Base-by-base conservation (phyloP, 169 alveolate species). In the Plasmodium sp. region DNA sequence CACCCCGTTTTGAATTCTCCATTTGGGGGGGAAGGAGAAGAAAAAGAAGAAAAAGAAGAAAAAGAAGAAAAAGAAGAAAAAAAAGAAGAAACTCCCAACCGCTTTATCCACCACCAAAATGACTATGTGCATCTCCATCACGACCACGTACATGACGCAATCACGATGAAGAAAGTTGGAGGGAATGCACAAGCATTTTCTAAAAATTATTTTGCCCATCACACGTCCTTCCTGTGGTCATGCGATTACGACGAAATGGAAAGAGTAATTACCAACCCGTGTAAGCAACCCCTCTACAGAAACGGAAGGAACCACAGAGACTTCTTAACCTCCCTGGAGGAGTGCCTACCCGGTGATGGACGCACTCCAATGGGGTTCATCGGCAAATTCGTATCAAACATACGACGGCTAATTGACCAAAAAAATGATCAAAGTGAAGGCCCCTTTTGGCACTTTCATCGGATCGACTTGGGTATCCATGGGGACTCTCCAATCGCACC, bases 171-270 rank as follows among this genome's bases (percentile, higher is more conserved):
- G 86, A 96, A 96, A 74, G 96, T 96, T 14, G 98, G 97, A 10
- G 98, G 98, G 3, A 96, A 96, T 92, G 96, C 98, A 7, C 97
- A 95, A 80, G 97, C 98, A 4, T 95, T 80, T 88, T 81, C 93
- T 7, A 93, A 82, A 62, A 72, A 94, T 80, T 93, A 96, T 33
- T 96, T 96, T 94, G 97, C 95, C 14, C 97, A 96, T 75, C 98
- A 96, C 86, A 95, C 96, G 22, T 95, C 95, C n/a, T 95, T 95
- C 92, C 80, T 95, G 31, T 96, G 98, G 98, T 27, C 51, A 62
- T 91, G 94, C 14, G 92, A 96, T 56, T 58, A 67, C 27, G 95
- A 95, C 0, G 85, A 83, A 34, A 96, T 96, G 84, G 83, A 94
- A n/a, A 81, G 95, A 14, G 80, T 96, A 36, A 74, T 96, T 18